Evolutionary conservation across 202 grass and related monocot species (phyloP).

Genomic region (Cymbopogon flexuosus): DNA sequence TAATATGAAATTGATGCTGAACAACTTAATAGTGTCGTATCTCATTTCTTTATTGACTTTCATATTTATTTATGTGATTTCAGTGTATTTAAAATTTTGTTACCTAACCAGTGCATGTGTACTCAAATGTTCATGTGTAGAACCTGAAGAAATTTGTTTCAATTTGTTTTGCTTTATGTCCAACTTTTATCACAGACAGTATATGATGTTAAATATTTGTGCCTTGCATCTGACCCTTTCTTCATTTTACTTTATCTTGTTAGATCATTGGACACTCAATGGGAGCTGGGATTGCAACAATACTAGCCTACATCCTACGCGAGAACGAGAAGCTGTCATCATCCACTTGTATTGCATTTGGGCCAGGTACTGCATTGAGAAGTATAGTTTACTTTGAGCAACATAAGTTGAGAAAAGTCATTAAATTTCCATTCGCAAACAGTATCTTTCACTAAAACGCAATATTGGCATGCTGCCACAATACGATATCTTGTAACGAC

Average conservation of each 20-base stretch:
- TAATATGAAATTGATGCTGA: background rate
- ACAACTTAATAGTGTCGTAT: background rate
- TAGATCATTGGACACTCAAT: constrained; percentile 97
- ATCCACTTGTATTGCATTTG: constrained; percentile 84
- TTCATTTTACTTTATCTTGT: constrained; percentile 30
- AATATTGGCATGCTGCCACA: constrained; percentile 3
- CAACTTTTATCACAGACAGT: background rate
- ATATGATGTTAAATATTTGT: background rate
- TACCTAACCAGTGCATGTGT: background rate
- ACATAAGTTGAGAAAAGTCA: background rate
- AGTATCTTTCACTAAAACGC: background rate
- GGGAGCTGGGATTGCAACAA: constrained; percentile 74
- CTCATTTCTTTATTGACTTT: background rate
- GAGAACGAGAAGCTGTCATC: constrained; percentile 70
- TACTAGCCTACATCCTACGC: constrained; percentile 87
- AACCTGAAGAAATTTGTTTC: background rate
- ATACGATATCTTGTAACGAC: background rate
- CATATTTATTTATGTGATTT: background rate
- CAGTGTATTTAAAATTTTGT: background rate
- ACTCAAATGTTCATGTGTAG: background rate
- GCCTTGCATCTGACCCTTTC: background rate
- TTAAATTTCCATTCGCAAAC: background rate
- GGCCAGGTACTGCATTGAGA: constrained; percentile 53
- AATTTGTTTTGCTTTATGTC: background rate
- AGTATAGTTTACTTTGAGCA: background rate